These are phyloP conservation scores for Penicillium sp. DNA, from an alignment of 2,329 filamentous ascomycete genomes.

Conservation along the genomic window DNA sequence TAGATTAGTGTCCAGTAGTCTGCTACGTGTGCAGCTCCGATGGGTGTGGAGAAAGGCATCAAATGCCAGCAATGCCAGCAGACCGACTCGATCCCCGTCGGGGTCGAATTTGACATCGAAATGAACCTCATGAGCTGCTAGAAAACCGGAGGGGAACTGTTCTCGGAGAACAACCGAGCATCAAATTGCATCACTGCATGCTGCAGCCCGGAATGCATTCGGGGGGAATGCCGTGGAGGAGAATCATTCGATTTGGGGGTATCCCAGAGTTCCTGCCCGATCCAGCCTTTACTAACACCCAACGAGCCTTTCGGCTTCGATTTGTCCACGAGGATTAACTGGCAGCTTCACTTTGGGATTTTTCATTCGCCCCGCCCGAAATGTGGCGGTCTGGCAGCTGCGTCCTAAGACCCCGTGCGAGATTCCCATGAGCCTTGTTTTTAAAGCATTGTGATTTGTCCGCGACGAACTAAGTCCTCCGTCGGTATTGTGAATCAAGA, in stretches of 20 bases:
- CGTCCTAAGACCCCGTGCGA: too few relatives aligned
- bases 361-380: slow-evolving; percentile 1
- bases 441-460: too few relatives aligned
- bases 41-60: slow-evolving; percentile 18
- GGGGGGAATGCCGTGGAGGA: not conserved
- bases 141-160: not conserved
- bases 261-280: slow-evolving; percentile 17
- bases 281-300: slow-evolving; percentile 21
- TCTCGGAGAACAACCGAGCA: too few relatives aligned
- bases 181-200: slow-evolving; percentile 1
- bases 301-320: slow-evolving; percentile 18
- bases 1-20: slow-evolving; percentile 19
- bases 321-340: slow-evolving; percentile 8
- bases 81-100: slow-evolving; percentile 10
- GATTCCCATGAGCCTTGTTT: too few relatives aligned
- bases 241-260: not conserved
- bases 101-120: not conserved
- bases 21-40: slow-evolving; percentile 35
- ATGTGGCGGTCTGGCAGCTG: not conserved
- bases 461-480: too few relatives aligned
- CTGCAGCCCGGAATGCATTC: not conserved
- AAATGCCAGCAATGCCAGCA: slow-evolving; percentile 11
- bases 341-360: slow-evolving; percentile 17
- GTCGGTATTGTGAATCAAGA: too few relatives aligned
- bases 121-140: too few relatives aligned